Evolutionary conservation across 768 basidiomycete genomes (phyloP).

Genomic region (Collybiopsis luxurians): DNA sequence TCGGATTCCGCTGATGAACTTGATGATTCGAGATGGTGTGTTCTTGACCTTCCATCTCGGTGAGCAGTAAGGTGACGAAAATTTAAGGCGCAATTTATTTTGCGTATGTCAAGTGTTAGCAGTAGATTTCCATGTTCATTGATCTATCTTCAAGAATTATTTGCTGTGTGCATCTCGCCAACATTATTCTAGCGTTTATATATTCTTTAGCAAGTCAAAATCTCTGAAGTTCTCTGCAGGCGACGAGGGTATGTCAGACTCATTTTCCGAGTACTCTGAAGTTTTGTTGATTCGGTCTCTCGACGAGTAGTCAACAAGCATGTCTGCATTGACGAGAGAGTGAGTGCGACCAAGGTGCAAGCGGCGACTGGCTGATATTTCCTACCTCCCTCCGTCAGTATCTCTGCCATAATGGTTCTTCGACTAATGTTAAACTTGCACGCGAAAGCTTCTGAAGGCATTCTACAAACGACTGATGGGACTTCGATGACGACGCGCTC

Average conservation of each 20-base stretch:
- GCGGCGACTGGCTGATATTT: neutral
- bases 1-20: neutral
- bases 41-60: neutral
- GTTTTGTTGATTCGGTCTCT: neutral
- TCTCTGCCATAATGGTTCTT: slow-evolving; percentile 6
- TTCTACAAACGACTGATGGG: neutral
- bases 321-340: slow-evolving; percentile 1
- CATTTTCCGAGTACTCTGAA: neutral
- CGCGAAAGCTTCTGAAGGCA: neutral
- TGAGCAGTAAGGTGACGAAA: neutral
- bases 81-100: neutral
- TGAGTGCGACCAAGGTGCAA: neutral
- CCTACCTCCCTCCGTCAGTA: too few relatives aligned
- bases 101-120: neutral
- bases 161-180: neutral
- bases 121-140: neutral
- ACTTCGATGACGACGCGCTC: neutral
- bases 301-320: slow-evolving; percentile 3
- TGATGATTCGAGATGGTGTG: slow-evolving; percentile 3
- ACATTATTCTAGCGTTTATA: neutral
- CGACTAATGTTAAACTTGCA: slow-evolving; percentile 11
- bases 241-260: slow-evolving; percentile 4
- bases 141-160: neutral
- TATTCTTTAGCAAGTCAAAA: too few relatives aligned
- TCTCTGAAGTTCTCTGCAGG: neutral